Base-by-base conservation (phyloP, 176 grass and related monocot genomes). In the Puya raimondii region DNA sequence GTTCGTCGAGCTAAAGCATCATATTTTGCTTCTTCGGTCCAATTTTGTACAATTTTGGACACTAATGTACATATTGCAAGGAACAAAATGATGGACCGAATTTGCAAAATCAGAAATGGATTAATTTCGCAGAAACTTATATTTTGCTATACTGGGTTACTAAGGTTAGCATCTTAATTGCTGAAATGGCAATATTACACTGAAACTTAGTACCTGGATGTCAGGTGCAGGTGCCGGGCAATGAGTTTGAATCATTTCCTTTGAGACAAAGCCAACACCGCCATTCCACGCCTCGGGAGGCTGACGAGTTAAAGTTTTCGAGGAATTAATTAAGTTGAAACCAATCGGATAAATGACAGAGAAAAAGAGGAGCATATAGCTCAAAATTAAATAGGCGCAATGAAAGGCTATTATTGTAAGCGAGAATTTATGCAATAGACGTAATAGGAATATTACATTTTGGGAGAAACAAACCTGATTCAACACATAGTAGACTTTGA, bases 261-360 rank as follows among this genome's bases (percentile, higher is more conserved):
- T 85, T 0, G 94, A 99, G 48, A 93, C 94, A 84, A 86, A 99
- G 0, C 94, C 94, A 22, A 99, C 89, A 75, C 89, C 94, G 26
- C 84, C 94, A 29, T 99, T 87, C 94, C 94, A 93, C 18, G 6
- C 58, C 64, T 90, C 89, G 29, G 94, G 94, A 66, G 94, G 94
- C 89, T 99, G 84, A 67, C 78, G 14, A 78, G 16, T 52, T 50
- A 93, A 70, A 77, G 66, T 11, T 7, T 27, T 48, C 17, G 16
- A 63, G 74, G 4, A 82, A 25, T 6, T 33, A 69, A 47, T 51
- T 11, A 59, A 21, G 20, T 17, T 6, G 56, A 17, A 59, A 59
- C 16, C 56, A 9, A 59, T 59, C 20, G 10, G 56, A 59, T 59
- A 9, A 20, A 21, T 16, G n/a, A 59, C 20, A 20, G 21, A 10